These are phyloP conservation scores for Gossypium mustelinum DNA, from an alignment of 345 rosid species.

Conservation along the genomic window DNA sequence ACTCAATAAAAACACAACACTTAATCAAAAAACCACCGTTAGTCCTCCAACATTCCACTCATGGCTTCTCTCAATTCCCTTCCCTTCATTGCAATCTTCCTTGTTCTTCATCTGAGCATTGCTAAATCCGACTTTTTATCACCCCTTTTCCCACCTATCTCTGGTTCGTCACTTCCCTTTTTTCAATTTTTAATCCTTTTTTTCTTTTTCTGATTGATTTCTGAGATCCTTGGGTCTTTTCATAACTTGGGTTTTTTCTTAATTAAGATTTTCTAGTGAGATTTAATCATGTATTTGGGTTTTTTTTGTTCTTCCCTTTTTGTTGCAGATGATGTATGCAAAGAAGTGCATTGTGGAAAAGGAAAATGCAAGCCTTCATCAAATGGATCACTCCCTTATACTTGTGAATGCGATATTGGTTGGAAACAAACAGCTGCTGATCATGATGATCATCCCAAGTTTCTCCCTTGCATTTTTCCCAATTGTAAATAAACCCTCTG, in stretches of 20 bases:
- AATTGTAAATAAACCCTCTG: constrained; percentile 48
- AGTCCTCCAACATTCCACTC: no score
- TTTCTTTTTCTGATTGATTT: constrained; percentile 4
- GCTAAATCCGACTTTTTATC: constrained; percentile 29
- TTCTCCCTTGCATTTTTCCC: constrained; percentile 86
- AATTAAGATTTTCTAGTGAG: not conserved
- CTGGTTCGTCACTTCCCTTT: constrained; percentile 26
- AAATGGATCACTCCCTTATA: constrained; percentile 30
- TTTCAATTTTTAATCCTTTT: not conserved
- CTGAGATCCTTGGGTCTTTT: not conserved
- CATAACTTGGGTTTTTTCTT: constrained; percentile 10
- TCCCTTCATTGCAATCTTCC: constrained; percentile 22
- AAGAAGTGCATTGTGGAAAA: constrained; percentile 53
- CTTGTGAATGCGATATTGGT: constrained; percentile 66
- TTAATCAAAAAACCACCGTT: no score
- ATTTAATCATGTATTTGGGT: not conserved
- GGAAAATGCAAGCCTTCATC: constrained; percentile 55
- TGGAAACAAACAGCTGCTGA: constrained; percentile 52
- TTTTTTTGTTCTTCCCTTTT: not conserved
- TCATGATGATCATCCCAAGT: constrained; percentile 33
- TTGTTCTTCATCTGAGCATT: constrained; percentile 25
- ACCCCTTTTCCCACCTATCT: constrained; percentile 32
- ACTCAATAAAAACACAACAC: not conserved
- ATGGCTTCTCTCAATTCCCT: constrained; percentile 24
- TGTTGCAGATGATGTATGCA: constrained; percentile 49